Evolutionary conservation across 2,329 filamentous ascomycete genomes (phyloP).

Genomic region (Calonectria pteridis): DNA sequence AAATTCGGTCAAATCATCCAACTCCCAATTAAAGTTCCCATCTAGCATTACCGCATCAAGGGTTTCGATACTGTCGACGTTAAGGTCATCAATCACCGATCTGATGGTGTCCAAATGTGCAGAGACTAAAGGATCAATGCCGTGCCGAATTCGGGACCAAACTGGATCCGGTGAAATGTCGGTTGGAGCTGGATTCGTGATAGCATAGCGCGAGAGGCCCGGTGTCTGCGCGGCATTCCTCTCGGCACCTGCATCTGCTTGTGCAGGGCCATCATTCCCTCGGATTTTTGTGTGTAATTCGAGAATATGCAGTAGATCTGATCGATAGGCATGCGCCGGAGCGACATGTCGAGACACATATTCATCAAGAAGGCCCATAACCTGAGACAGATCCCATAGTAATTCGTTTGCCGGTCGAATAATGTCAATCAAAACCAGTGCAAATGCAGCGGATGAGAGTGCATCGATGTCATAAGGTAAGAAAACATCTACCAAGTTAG

Average conservation of each 20-base stretch:
- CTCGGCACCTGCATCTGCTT: not conserved
- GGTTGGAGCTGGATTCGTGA: conserved; percentile 13
- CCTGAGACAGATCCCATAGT: conserved; percentile 37
- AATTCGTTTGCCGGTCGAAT: conserved; percentile 34
- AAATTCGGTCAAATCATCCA: not conserved
- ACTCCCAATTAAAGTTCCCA: conserved; percentile 32
- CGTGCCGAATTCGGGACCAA: conserved; percentile 30
- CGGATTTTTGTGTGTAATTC: conserved; percentile 33
- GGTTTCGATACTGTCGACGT: conserved; percentile 15
- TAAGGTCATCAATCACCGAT: conserved; percentile 34
- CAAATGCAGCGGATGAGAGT: conserved; percentile 35
- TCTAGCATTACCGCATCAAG: conserved; percentile 29
- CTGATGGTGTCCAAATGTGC: conserved; percentile 27
- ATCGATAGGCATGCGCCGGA: conserved; percentile 34
- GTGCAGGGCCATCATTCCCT: not conserved
- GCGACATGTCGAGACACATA: conserved; percentile 34
- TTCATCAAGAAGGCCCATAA: conserved; percentile 33
- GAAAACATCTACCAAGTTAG: conserved; percentile 30
- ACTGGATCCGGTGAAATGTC: conserved; percentile 32
- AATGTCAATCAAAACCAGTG: conserved; percentile 35
- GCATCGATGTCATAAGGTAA: conserved; percentile 38
- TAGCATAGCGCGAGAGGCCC: conserved; percentile 25
- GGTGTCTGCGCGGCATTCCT: not conserved
- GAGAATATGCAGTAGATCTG: conserved; percentile 32
- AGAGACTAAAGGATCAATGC: not conserved